Base-by-base conservation (phyloP, 805 yeast species). In the Kodamaea kaohsiungensis region DNA sequence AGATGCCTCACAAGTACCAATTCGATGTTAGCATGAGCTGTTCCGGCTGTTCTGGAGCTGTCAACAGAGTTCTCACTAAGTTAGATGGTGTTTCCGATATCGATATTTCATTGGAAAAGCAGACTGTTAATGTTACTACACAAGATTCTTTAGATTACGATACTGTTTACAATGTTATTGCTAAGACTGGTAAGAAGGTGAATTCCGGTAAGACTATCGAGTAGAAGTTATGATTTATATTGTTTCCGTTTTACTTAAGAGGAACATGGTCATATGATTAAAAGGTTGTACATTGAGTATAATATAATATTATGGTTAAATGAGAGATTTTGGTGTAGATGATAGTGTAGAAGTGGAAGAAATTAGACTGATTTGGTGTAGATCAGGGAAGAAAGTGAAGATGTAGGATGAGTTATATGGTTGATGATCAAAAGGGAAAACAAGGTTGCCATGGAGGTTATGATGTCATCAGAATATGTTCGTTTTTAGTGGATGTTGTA, bases 101-200 rank as follows among this genome's bases (percentile, higher is more conserved):
- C 18, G 87, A 88, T 54, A 85, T 92, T 54, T 87, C 96, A 1
- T 78, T 95, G 48, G 92, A 88, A 50, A 73, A 83, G 27, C 98
- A 93, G 75, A 75, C 86, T 1, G 99, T 93, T 8, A 87, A 85
- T 64, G 97, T 93, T 43, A 77, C 78, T 53, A 82, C 95, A 8
- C 72, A 70, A 13, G 73, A 74, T 35, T 61, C 70, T 9, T 68
- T 89, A 37, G 80, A 83, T 51, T 91, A 88, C 66, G 96, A 92
- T 49, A 82, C 87, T 2, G 92, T 95, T n/a, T 77, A 86, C 53
- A 85, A 80, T 52, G 85, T 91, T 53, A 93, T 93, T 59, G 76
- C 86, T 58, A 93, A 93, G 78, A 91, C 98, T 1, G 98, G 98
- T 38, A 93, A 93, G 77, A 84, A 84, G 63, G 87, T 93, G 55